These are phyloP conservation scores for Triticum aestivum DNA, from an alignment of 176 grass and related monocot genomes.

Conservation along the genomic window IWGSC_CS_RefSeq_v2.1 NC_057814.1:41686033-41686532, in stretches of 20 bases:
- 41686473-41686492: conserved; percentile 75
- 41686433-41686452: conserved; percentile 72
- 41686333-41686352: conserved; percentile 82
- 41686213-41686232: conserved; percentile 1
- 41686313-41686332: conserved; percentile 60
- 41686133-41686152: conserved; percentile 59
- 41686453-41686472: conserved; percentile 84
- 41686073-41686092: conserved; percentile 81
- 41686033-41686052: conserved; percentile 72
- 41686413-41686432: conserved; percentile 76
- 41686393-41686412: conserved; percentile 87
- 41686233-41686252: conserved; percentile 3
- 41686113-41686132: conserved; percentile 73
- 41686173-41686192: conserved; percentile 20
- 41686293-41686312: conserved; percentile 57
- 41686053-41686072: conserved; percentile 87
- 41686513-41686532: conserved; percentile 86
- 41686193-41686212: not conserved
- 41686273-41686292: conserved; percentile 78
- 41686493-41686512: conserved; percentile 81
- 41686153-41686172: conserved; percentile 48
- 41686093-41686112: conserved; percentile 83
- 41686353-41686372: conserved; percentile 79
- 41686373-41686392: conserved; percentile 84
- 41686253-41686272: conserved; percentile 79